Conservation (phyloP, 495 filamentous ascomycete genomes). For the Glutinoglossum americanum region DNA sequence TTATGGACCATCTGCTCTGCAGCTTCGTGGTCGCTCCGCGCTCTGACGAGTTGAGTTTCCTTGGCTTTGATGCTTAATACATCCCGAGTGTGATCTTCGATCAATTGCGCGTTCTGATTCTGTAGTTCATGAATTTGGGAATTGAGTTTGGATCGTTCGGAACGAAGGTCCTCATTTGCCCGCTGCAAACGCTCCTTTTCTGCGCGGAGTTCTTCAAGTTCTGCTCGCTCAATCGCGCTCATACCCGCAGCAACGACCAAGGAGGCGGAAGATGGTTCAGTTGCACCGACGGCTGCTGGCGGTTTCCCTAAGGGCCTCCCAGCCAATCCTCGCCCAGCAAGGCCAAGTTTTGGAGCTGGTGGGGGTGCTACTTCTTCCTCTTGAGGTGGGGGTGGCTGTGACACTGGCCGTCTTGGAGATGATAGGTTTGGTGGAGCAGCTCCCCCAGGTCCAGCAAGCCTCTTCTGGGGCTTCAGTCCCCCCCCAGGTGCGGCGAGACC, state of each 20-base stretch:
- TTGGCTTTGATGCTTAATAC: slow-evolving; percentile 94
- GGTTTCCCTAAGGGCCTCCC: slow-evolving; percentile 76
- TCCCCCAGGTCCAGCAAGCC: slow-evolving; percentile 34
- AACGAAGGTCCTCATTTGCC: slow-evolving; percentile 50
- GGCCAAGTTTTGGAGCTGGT: slow-evolving; percentile 40
- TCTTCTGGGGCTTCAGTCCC: slow-evolving; percentile 47
- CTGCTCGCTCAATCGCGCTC: slow-evolving; percentile 56
- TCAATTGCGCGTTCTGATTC: slow-evolving; percentile 87
- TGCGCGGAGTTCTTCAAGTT: slow-evolving; percentile 68
- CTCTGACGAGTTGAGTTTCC: slow-evolving; percentile 87
- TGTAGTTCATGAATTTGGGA: slow-evolving; percentile 75
- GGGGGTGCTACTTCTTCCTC: slow-evolving; percentile 40
- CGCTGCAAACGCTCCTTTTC: slow-evolving; percentile 59
- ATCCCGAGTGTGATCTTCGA: slow-evolving; percentile 92
- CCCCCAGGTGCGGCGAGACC: slow-evolving; percentile 36
- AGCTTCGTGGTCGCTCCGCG: slow-evolving; percentile 71
- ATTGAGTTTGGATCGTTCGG: slow-evolving; percentile 48
- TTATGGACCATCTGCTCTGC: slow-evolving; percentile 67
- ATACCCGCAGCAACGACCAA: slow-evolving; percentile 18
- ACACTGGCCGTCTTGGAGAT: slow-evolving; percentile 41
- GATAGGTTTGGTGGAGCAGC: slow-evolving; percentile 23
- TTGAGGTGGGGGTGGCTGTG: slow-evolving; percentile 26
- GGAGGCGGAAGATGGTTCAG: slow-evolving; percentile 5
- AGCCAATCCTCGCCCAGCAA: slow-evolving; percentile 60
- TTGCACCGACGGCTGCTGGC: slow-evolving; percentile 21